Conservation (phyloP, 768 basidiomycete species). For the Suillus hirtellus region DNA sequence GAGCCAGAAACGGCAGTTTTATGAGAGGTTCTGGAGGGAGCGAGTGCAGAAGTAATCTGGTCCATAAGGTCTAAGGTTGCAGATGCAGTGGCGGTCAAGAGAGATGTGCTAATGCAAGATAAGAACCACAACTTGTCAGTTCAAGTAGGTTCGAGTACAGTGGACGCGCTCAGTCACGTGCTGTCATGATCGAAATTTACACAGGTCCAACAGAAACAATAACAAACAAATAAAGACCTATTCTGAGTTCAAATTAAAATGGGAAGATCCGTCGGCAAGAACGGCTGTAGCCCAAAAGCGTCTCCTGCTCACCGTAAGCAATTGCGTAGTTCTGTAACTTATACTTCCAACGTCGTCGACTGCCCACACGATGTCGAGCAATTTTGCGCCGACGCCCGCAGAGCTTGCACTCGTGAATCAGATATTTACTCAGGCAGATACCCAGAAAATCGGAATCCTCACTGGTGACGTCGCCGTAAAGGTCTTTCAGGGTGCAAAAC, state of each 20-base stretch:
- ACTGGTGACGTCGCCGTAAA: slow-evolving; percentile 90
- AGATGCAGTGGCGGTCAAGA: slow-evolving; percentile 13
- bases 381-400: slow-evolving; percentile 46
- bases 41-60: slow-evolving; percentile 65
- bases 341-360: slow-evolving; percentile 18
- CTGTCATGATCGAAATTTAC: slow-evolving; percentile 8
- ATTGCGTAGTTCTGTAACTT: slow-evolving; percentile 27
- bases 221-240: not conserved
- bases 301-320: slow-evolving; percentile 7
- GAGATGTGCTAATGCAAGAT: slow-evolving; percentile 16
- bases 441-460: slow-evolving; percentile 78
- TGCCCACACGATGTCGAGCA: slow-evolving; percentile 36
- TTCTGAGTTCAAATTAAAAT: slow-evolving; percentile 10
- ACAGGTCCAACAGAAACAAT: not conserved
- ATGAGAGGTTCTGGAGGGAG: slow-evolving; percentile 53
- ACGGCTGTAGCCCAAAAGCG: slow-evolving; percentile 5
- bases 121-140: slow-evolving; percentile 5
- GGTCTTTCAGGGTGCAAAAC: slow-evolving; percentile 81
- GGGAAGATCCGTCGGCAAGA: slow-evolving; percentile 5
- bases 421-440: slow-evolving; percentile 73
- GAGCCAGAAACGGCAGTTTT: slow-evolving; percentile 59
- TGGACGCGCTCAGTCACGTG: slow-evolving; percentile 36
- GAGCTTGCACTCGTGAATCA: slow-evolving; percentile 65
- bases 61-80: slow-evolving; percentile 51
- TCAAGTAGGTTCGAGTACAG: slow-evolving; percentile 7